A percentile compares a stretch with the other conserved stretches of the same genome.
Evolutionary conservation across 1,284 basidiomycete species (phyloP).

Genomic region (Melampsora medusae): DNA sequence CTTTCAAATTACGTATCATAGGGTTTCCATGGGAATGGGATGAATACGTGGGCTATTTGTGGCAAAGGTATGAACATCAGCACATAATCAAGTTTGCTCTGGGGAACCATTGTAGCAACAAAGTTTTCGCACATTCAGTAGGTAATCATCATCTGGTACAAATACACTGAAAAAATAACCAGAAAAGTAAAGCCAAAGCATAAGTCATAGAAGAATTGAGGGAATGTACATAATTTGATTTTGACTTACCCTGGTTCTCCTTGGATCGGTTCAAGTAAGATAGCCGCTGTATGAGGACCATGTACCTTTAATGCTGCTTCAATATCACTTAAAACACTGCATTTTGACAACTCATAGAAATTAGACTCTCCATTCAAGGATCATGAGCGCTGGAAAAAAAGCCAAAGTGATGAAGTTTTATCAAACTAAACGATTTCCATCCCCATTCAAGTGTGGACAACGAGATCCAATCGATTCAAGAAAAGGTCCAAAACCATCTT

Average conservation of each 20-base stretch:
- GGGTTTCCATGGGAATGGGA: too few relatives aligned
- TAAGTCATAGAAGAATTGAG: too few relatives aligned
- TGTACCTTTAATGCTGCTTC: slow-evolving; percentile 75
- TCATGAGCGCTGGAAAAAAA: too few relatives aligned
- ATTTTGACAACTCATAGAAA: not conserved
- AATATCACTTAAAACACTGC: slow-evolving; percentile 68
- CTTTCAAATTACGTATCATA: too few relatives aligned
- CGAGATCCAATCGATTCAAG: slow-evolving; percentile 77
- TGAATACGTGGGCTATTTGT: too few relatives aligned
- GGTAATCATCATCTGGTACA: slow-evolving; percentile 86
- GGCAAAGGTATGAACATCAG: too few relatives aligned
- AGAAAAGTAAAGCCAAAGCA: too few relatives aligned
- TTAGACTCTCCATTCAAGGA: too few relatives aligned
- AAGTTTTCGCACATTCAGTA: slow-evolving; percentile 70
- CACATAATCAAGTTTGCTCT: slow-evolving; percentile 91
- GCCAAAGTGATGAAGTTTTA: slow-evolving; percentile 61
- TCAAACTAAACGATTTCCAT: slow-evolving; percentile 61
- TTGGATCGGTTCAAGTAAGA: slow-evolving; percentile 96
- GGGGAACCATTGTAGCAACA: slow-evolving; percentile 93
- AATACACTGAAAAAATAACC: slow-evolving; percentile 68
- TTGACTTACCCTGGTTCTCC: too few relatives aligned
- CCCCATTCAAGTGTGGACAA: slow-evolving; percentile 60
- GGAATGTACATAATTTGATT: too few relatives aligned
- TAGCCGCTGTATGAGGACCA: slow-evolving; percentile 82
- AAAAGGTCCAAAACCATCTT: slow-evolving; percentile 86